These are phyloP conservation scores for Neonectria faginata DNA, from an alignment of 2,329 filamentous ascomycete species.

Conservation along the genomic window DNA sequence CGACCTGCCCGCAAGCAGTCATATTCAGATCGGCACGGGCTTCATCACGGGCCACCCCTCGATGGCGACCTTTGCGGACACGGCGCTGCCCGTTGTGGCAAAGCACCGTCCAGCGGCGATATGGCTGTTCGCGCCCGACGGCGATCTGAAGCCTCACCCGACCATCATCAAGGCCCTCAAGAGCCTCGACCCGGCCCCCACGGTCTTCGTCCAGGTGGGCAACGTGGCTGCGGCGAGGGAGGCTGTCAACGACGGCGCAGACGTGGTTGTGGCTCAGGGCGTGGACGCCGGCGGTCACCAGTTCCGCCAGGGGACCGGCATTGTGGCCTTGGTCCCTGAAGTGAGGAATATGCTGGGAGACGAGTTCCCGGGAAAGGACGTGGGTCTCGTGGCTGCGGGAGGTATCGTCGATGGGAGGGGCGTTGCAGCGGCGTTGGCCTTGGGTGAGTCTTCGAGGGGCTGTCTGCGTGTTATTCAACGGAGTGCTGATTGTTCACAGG, in stretches of 20 bases:
- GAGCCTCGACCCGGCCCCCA: conserved; percentile 49
- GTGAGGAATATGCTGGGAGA: conserved; percentile 59
- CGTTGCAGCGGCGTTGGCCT: conserved; percentile 64
- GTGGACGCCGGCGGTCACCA: conserved; percentile 75
- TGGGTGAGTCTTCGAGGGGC: conserved; percentile 56
- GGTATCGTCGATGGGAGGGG: conserved; percentile 69
- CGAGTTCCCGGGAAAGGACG: conserved; percentile 50
- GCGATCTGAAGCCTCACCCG: conserved; percentile 53
- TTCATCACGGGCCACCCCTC: conserved; percentile 68
- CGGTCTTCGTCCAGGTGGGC: conserved; percentile 72
- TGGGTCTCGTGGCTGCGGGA: conserved; percentile 67
- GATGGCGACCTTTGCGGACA: conserved; percentile 53
- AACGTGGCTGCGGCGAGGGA: conserved; percentile 66
- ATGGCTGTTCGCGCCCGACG: conserved; percentile 74
- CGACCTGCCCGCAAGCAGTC: conserved; percentile 50
- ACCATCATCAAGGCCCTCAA: conserved; percentile 53
- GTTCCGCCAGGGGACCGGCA: conserved; percentile 63
- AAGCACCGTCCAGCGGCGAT: conserved; percentile 68
- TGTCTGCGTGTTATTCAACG: background rate
- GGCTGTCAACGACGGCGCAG: conserved; percentile 61
- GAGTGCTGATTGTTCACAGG: conserved; percentile 46
- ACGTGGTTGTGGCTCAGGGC: conserved; percentile 72
- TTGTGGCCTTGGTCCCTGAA: conserved; percentile 70
- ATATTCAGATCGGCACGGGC: conserved; percentile 66
- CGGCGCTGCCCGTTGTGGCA: conserved; percentile 63